Base-by-base conservation (phyloP, 805 yeast species). In the Teunomyces pallodes region DNA sequence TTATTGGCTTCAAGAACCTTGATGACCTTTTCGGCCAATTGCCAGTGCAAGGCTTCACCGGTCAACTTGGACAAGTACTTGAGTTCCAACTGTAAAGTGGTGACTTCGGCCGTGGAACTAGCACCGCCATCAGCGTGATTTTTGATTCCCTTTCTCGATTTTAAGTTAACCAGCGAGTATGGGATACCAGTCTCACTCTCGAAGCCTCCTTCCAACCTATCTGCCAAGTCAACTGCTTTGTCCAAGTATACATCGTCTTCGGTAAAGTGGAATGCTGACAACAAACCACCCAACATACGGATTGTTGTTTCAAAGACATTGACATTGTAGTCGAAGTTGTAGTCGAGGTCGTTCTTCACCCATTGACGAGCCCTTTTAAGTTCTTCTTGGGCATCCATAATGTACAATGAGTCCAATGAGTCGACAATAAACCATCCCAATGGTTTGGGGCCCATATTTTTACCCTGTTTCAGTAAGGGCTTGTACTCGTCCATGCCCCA, bases 401-500 rank as follows among this genome's bases (percentile, higher is more conserved):
- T 51, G 70, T 82, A 76, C 73, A 91, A 66, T 0, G 97, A 87
- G 59, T 91, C 97, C 45, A 91, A 67, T 0, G 92, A 77, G 64
- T 90, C 97, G 4, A 91, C 94, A 58, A 90, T 84, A 61, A 90
- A 87, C 96, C 97, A 90, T 1, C 97, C 97, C 54, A 91, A 66
- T 1, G 97, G 97, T 46, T 75, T 56, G 3, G 83, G 81, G 4
- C 92, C 90, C 90, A 89, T 86, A 61, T 89, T 86, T 48, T 78
- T 71, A 20, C 87, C 88, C 1, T 56, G 65, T 44, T 82, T 79
- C 6, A 77, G 63, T n/a, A 86, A 59, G 0, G 97, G 96, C 36
- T 75, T 73, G 59, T 86, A 90, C 1, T 83, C 80, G 61, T 90
- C 97, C 50, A 74, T 76, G 6, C 96, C 96, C 91, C 95, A 89